Evolutionary conservation across 2,329 filamentous ascomycete species (phyloP).

Genomic region (Venturia asperata): DNA sequence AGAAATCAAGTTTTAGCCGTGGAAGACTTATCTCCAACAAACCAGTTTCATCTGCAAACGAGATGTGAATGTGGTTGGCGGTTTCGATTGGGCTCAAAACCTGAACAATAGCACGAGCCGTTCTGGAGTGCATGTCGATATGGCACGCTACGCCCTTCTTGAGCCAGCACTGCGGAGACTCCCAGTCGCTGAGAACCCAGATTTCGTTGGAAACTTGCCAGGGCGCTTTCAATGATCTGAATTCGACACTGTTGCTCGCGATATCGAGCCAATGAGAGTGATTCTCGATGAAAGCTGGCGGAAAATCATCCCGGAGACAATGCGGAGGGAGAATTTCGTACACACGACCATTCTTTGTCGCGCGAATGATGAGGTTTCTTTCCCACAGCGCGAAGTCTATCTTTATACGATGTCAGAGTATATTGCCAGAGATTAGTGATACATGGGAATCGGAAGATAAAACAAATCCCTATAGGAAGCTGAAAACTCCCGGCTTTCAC

Average conservation of each 20-base stretch:
- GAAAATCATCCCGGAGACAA: constrained; percentile 40
- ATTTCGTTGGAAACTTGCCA: not conserved
- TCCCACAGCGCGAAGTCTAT: not conserved
- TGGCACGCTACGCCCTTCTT: not conserved
- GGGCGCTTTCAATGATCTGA: not conserved
- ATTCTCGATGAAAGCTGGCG: constrained; percentile 41
- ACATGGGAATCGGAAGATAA: too few relatives aligned
- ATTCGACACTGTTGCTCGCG: constrained; percentile 32
- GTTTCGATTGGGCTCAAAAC: constrained; percentile 7
- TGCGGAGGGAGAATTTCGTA: not conserved
- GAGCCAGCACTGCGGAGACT: not conserved
- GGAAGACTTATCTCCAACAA: not conserved
- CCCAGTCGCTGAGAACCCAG: not conserved
- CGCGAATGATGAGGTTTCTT: not conserved
- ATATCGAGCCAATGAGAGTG: constrained; percentile 57
- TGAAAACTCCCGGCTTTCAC: too few relatives aligned
- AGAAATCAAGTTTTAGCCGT: constrained; percentile 1
- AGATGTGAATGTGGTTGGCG: not conserved
- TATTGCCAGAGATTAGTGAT: not conserved
- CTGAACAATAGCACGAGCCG: not conserved
- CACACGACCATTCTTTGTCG: not conserved
- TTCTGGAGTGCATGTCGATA: not conserved
- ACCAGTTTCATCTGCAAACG: not conserved
- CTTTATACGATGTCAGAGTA: not conserved
- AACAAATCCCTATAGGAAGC: too few relatives aligned